Conservation (phyloP, 257 asterid species). For the Prunella vulgaris region DNA sequence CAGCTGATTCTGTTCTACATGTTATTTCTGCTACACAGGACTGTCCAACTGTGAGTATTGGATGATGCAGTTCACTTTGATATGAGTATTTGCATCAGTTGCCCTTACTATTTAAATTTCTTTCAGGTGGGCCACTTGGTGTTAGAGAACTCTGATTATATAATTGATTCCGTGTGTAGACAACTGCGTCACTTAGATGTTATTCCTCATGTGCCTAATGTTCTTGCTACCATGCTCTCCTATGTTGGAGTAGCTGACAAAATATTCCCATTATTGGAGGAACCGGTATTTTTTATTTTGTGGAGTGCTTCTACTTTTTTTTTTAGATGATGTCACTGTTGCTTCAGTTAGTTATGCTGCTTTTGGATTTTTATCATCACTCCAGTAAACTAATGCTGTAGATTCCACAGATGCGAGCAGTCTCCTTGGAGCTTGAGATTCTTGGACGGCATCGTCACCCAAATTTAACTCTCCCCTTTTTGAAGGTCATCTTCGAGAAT, state of each 20-base stretch:
- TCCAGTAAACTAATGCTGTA: constrained; percentile 18
- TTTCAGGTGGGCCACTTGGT: constrained; percentile 96
- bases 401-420: constrained; percentile 73
- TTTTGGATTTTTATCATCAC: background rate
- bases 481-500: constrained; percentile 53
- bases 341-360: background rate
- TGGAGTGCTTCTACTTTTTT: background rate
- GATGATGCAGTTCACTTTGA: constrained; percentile 24
- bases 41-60: constrained; percentile 68
- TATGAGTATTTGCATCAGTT: constrained; percentile 16
- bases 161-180: constrained; percentile 83
- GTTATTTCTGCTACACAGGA: constrained; percentile 57
- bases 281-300: constrained; percentile 58
- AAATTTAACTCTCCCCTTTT: constrained; percentile 75
- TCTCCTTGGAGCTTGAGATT: constrained; percentile 89
- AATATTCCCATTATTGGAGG: constrained; percentile 91
- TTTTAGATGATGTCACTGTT: constrained; percentile 3
- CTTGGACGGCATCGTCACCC: constrained; percentile 94
- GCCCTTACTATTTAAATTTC: constrained; percentile 14
- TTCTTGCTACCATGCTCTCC: constrained; percentile 92
- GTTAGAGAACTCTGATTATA: constrained; percentile 79
- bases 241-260: constrained; percentile 79
- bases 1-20: constrained; percentile 71
- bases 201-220: constrained; percentile 86
- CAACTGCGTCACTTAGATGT: constrained; percentile 91